Base-by-base conservation (phyloP, 805 yeast species). In the Lipomyces oligophaga region DNA sequence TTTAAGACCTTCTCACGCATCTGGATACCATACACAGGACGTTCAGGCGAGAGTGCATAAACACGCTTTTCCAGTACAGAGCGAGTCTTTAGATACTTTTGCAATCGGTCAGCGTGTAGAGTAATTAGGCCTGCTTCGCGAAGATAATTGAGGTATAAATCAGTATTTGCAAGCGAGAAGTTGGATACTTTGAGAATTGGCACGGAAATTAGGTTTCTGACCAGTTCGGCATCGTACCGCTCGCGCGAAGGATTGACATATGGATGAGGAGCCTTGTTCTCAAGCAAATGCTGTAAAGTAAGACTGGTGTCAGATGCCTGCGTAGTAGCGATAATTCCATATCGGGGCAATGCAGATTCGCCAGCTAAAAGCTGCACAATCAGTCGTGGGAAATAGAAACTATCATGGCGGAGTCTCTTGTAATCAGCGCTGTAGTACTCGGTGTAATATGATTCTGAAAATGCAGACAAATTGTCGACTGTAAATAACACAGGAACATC, bases 81-180 rank as follows among this genome's bases (percentile, higher is more conserved):
- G n/a, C 43, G 38, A 4, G 38, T 24, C n/a, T 19, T 28, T 24
- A 44, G 4, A 32, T 40, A 48, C 16, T 39, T 15, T 3, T 40
- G 13, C 18, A 18, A 18, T 13, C 36, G 36, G 13, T 42, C 38
- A 7, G 11, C 34, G 25, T 13, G 20, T 15, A 32, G 45, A 27
- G 18, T 25, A n/a, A 50, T 28, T 18, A 43, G 26, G 26, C 52
- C 52, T 3, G 48, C 32, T n/a, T 26, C 20, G 31, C 28, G 37
- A 45, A 30, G 49, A 27, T 52, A 52, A 7, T 40, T 44, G 28
- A 52, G 37, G 45, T 48, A n/a, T 20, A 18, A 20, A 30, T 44
- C 50, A 4, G 56, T 32, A 38, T 52, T 54, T 11, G 18, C 31
- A 15, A 41, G 22, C 22, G 40, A 20, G 45, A 42, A 52, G 10